Base-by-base conservation (phyloP, 768 basidiomycete genomes). In the Leccinellum rugosiceps region DNA sequence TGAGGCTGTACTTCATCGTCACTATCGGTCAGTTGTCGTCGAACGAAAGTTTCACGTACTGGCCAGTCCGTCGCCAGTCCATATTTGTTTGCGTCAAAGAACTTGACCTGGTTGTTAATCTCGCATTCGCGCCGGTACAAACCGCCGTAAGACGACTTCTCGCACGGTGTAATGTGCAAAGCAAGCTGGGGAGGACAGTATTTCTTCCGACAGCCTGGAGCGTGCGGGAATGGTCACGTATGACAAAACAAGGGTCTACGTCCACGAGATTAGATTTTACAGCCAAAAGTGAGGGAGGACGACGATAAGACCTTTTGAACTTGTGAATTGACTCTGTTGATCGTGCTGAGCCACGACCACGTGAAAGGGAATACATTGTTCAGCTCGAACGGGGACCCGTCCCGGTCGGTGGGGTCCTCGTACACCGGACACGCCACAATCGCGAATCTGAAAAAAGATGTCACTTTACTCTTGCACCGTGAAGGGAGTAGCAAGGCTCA, bases 331-430 rank as follows among this genome's bases (percentile, higher is more conserved):
- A 98, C 96, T 35, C 97, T 85, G 69, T 97, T 98, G 59, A 99
- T 83, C 1, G 97, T 99, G 73, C 92, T 94, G 28, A 99, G 81
- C 95, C 94, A 98, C 13, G 91, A 83, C 97, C 97, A 99, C 10
- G 87, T 77, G 66, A 92, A 90, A 2, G 90, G 90, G 19, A 81
- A 74, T 2, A 82, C 73, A 54, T 92, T 90, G 57, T 82, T 81
- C 2, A 91, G 76, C 23, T 80, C 71, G 62, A 87, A 83, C 0
- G 84, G 81, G 3, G 90, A 93, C 0, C 78, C 69, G 23, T 77
- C 74, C 58, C 82, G 81, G 69, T 98, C 95, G 50, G 77, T 75
- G 0, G 84, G 80, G 63, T 95, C 90, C 76, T 92, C 88, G 65
- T 98, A 98, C 3, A 88, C 87, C 0, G 97, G 96, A 59, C 92